A percentile compares a stretch with the other conserved stretches of the same genome.
These are phyloP conservation scores for Mycena chlorophos DNA, from an alignment of 768 basidiomycete species.

Conservation along the genomic window DNA sequence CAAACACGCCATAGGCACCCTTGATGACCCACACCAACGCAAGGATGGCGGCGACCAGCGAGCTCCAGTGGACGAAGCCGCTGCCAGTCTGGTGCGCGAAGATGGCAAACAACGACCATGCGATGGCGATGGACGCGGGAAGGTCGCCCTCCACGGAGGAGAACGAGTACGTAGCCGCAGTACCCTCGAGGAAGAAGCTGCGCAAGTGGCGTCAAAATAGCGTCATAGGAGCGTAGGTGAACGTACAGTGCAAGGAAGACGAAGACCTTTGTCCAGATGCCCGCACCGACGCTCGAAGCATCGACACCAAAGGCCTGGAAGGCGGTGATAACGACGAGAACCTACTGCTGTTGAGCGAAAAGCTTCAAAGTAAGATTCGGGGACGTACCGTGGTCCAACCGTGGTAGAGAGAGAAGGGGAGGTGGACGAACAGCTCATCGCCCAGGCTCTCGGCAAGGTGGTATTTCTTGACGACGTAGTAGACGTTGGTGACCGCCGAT, in stretches of 20 bases:
- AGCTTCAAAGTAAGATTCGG: not conserved
- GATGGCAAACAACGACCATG: constrained; percentile 93
- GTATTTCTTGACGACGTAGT: constrained; percentile 91
- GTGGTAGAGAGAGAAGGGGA: constrained; percentile 95
- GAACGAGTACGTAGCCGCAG: constrained; percentile 93
- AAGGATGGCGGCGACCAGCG: constrained; percentile 83
- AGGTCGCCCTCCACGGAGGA: constrained; percentile 88
- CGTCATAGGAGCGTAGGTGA: not conserved
- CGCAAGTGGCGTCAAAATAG: constrained; percentile 9
- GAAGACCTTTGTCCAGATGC: constrained; percentile 92
- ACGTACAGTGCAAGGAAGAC: constrained; percentile 88
- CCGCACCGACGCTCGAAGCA: constrained; percentile 60
- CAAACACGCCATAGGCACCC: constrained; percentile 58
- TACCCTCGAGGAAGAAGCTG: constrained; percentile 90
- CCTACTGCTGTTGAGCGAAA: not conserved
- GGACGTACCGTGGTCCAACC: constrained; percentile 73
- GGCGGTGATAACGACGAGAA: constrained; percentile 76
- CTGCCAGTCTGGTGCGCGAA: constrained; percentile 70
- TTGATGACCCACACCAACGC: constrained; percentile 84
- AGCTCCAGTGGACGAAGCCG: constrained; percentile 87
- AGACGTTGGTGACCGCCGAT: constrained; percentile 74
- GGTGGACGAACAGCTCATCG: constrained; percentile 90
- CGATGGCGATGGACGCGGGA: constrained; percentile 87
- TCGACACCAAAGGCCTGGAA: constrained; percentile 91
- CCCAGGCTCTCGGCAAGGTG: constrained; percentile 60